Evolutionary conservation across 2,329 filamentous ascomycete species (phyloP).

Genomic region (Colletotrichum eremochloae): DNA sequence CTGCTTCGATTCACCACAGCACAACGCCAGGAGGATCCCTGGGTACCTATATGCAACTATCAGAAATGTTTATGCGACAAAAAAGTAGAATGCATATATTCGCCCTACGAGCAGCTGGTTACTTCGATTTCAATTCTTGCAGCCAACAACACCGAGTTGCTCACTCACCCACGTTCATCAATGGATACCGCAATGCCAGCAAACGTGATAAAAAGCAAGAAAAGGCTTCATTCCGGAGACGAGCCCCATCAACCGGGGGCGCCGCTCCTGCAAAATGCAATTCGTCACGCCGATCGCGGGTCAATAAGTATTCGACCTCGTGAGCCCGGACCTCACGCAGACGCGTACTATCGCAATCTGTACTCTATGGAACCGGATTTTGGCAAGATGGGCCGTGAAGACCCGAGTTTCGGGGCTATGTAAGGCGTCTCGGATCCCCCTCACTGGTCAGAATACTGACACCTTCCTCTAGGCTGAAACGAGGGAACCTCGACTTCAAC

Average conservation of each 20-base stretch:
- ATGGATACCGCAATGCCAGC: not conserved
- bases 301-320: not conserved
- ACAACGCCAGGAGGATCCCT: not conserved
- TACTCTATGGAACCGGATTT: slow-evolving; percentile 60
- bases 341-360: slow-evolving; percentile 49
- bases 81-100: not conserved
- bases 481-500: slow-evolving; percentile 80
- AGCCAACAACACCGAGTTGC: not conserved
- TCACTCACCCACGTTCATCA: not conserved
- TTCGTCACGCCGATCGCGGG: not conserved
- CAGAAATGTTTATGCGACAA: not conserved
- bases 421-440: slow-evolving; percentile 44
- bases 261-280: not conserved
- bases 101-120: not conserved
- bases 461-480: slow-evolving; percentile 49
- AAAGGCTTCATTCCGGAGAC: slow-evolving; percentile 22
- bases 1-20: not conserved
- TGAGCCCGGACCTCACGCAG: slow-evolving; percentile 34
- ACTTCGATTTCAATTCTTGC: not conserved
- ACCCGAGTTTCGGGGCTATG: slow-evolving; percentile 59
- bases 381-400: slow-evolving; percentile 55
- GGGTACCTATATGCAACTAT: not conserved
- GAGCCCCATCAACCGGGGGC: slow-evolving; percentile 32
- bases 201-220: slow-evolving; percentile 14
- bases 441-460: not conserved